Conservation (phyloP, 345 rosid species). For the Syzygium oleosum region DNA sequence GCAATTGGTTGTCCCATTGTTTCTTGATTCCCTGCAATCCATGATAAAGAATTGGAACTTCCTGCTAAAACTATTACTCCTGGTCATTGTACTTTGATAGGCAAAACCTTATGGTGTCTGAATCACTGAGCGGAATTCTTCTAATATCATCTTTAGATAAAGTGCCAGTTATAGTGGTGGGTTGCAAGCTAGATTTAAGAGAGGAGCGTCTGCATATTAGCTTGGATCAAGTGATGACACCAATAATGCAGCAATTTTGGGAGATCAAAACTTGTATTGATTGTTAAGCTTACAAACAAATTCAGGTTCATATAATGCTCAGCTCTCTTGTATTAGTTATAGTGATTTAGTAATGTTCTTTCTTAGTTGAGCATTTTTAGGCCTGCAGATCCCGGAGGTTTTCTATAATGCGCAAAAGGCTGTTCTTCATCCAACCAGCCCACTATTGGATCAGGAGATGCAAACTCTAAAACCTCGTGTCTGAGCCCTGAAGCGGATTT, state of each 20-base stretch:
- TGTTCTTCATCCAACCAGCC: conserved; percentile 61
- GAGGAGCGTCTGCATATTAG: conserved; percentile 41
- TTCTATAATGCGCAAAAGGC: conserved; percentile 72
- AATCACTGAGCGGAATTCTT: not conserved
- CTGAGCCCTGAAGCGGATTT: conserved; percentile 77
- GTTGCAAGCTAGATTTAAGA: conserved; percentile 59
- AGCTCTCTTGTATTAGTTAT: not conserved
- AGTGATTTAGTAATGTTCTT: not conserved
- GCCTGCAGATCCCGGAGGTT: conserved; percentile 53
- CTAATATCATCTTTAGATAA: conserved; percentile 37
- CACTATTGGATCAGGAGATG: conserved; percentile 73
- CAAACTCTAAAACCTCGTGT: conserved; percentile 69
- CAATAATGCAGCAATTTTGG: conserved; percentile 72
- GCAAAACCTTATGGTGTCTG: not conserved
- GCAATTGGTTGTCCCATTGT: not conserved
- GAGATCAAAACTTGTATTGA: conserved; percentile 76
- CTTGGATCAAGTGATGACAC: conserved; percentile 66
- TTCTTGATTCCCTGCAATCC: not conserved
- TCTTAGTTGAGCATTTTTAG: not conserved
- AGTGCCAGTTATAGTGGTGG: conserved; percentile 77
- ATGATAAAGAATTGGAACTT: not conserved
- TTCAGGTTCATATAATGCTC: conserved; percentile 30
- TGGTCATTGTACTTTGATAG: not conserved
- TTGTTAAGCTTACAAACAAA: conserved; percentile 60
- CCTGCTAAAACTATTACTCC: not conserved